These are phyloP conservation scores for Trametes elegans DNA, from an alignment of 768 basidiomycete species.

Conservation along the genomic window DNA sequence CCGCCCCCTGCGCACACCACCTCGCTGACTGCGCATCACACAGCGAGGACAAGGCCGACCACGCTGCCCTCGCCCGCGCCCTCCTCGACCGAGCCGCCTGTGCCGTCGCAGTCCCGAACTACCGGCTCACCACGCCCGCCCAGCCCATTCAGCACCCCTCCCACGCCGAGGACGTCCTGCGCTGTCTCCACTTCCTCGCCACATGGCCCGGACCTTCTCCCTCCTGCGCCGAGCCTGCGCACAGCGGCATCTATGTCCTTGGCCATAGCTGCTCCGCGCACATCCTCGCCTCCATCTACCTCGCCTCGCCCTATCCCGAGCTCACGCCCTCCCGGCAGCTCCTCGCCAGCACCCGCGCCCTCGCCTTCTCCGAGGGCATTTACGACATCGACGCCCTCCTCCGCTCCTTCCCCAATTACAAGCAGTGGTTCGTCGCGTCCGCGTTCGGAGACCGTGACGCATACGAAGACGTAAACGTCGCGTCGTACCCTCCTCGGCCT, in stretches of 20 bases:
- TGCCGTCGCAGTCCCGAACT: slow-evolving; percentile 74
- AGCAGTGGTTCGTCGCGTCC: slow-evolving; percentile 62
- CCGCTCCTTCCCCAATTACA: slow-evolving; percentile 63
- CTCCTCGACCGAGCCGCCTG: slow-evolving; percentile 49
- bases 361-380: slow-evolving; percentile 74
- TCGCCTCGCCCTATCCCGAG: slow-evolving; percentile 35
- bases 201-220: slow-evolving; percentile 41
- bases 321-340: slow-evolving; percentile 46
- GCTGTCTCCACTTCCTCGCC: slow-evolving; percentile 57
- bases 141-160: slow-evolving; percentile 58
- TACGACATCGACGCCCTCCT: slow-evolving; percentile 72
- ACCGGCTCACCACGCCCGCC: slow-evolving; percentile 58
- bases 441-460: slow-evolving; percentile 54
- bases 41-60: slow-evolving; percentile 73
- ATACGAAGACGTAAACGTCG: slow-evolving; percentile 49
- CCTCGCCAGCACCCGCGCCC: slow-evolving; percentile 45
- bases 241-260: slow-evolving; percentile 50
- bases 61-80: slow-evolving; percentile 49
- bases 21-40: not conserved
- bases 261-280: slow-evolving; percentile 86
- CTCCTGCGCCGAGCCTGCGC: slow-evolving; percentile 35
- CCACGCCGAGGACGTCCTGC: slow-evolving; percentile 65
- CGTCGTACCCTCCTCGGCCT: slow-evolving; percentile 39
- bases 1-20: slow-evolving; percentile 4
- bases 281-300: slow-evolving; percentile 69